Percentiles rank a stretch among this genome's conserved stretches.
Conservation (phyloP, 768 basidiomycete genomes). For the Boletales sp. region DNA sequence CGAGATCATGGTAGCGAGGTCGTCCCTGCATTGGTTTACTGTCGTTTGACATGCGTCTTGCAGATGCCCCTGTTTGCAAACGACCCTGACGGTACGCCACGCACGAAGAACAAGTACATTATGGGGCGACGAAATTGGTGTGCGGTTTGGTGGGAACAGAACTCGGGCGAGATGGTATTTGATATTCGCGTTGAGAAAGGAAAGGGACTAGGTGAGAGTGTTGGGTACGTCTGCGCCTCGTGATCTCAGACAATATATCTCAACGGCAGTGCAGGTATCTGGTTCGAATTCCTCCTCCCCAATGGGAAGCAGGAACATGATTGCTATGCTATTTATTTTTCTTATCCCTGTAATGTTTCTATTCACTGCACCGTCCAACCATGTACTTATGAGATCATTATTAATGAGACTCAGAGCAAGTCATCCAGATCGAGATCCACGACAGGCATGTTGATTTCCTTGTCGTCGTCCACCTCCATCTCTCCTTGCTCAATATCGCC, state of each 20-base stretch:
- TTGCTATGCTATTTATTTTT: not conserved
- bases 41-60: not conserved
- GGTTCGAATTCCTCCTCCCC: slow-evolving; percentile 41
- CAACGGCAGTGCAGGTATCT: slow-evolving; percentile 36
- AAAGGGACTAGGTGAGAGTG: slow-evolving; percentile 79
- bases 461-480: slow-evolving; percentile 19
- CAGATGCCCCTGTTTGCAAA: slow-evolving; percentile 73
- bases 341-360: not conserved
- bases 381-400: not conserved
- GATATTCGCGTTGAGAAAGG: slow-evolving; percentile 83
- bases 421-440: slow-evolving; percentile 29
- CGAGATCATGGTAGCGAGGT: slow-evolving; percentile 67
- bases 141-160: slow-evolving; percentile 54
- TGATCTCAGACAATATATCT: not conserved
- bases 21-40: not conserved
- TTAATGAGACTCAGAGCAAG: slow-evolving; percentile 14
- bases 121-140: slow-evolving; percentile 93
- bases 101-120: slow-evolving; percentile 69
- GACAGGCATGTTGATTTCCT: slow-evolving; percentile 21
- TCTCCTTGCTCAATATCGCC: slow-evolving; percentile 24
- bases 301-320: slow-evolving; percentile 30
- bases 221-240: slow-evolving; percentile 49
- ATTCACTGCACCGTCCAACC: not conserved
- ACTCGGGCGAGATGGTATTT: slow-evolving; percentile 66
- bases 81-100: slow-evolving; percentile 72